Conservation (phyloP, 768 basidiomycete species). For the Tricholoma bakamatsutake region DNA sequence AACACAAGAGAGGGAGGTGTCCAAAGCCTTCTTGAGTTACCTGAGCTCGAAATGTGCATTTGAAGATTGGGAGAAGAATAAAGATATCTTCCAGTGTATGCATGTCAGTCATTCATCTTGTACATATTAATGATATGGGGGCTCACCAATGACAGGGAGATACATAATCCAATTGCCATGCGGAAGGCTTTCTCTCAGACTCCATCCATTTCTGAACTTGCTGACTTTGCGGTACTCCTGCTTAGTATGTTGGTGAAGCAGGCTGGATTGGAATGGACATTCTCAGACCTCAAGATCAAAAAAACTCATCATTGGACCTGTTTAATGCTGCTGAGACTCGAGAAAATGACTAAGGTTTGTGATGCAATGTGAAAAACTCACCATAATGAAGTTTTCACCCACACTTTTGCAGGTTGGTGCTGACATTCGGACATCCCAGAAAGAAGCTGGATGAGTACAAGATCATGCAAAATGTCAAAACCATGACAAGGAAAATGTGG, state of each 20-base stretch:
- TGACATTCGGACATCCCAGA: no score
- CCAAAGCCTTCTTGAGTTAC: conserved; percentile 9
- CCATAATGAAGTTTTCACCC: no score
- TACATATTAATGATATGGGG: not conserved
- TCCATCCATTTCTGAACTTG: conserved; percentile 8
- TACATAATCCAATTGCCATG: conserved; percentile 10
- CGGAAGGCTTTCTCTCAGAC: not conserved
- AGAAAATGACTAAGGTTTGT: no score
- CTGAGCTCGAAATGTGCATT: conserved; percentile 12
- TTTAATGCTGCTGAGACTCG: conserved; percentile 7
- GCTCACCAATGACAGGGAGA: conserved; percentile 10
- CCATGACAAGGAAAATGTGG: conserved; percentile 9
- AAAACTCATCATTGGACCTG: conserved; percentile 18
- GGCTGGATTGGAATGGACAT: conserved; percentile 17
- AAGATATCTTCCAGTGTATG: conserved; percentile 8
- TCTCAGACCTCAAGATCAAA: conserved; percentile 24
- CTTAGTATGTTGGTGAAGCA: conserved; percentile 20
- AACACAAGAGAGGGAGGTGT: conserved; percentile 9
- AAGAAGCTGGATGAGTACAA: not conserved
- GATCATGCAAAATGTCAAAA: conserved; percentile 2
- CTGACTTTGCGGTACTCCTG: conserved; percentile 1
- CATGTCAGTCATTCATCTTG: conserved; percentile 15
- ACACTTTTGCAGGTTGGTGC: conserved; percentile 10
- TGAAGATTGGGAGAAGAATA: conserved; percentile 14
- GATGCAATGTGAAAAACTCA: no score